These are phyloP conservation scores for Agroathelia rolfsii DNA, from an alignment of 1,284 basidiomycete species.

Conservation along the genomic window DNA sequence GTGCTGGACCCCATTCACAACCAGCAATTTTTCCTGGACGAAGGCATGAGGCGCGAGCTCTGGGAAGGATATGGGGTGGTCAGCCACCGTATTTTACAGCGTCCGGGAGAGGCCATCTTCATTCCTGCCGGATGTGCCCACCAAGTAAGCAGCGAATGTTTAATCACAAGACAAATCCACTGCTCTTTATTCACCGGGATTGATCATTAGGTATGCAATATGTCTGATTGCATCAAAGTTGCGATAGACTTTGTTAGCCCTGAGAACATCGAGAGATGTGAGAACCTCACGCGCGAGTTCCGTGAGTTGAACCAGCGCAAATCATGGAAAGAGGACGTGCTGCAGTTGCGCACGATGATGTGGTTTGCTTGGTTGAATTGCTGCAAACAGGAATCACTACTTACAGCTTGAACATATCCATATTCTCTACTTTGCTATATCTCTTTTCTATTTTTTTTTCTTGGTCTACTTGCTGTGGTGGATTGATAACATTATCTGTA, in stretches of 20 bases:
- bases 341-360: slow-evolving; percentile 87
- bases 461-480: too few relatives aligned
- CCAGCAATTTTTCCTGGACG: slow-evolving; percentile 82
- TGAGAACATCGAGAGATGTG: slow-evolving; percentile 82
- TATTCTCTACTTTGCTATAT: too few relatives aligned
- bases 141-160: slow-evolving; percentile 47
- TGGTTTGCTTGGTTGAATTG: slow-evolving; percentile 86
- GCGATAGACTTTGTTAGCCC: slow-evolving; percentile 95
- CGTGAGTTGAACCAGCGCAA: slow-evolving; percentile 76
- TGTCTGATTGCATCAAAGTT: slow-evolving; percentile 91
- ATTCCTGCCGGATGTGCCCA: slow-evolving; percentile 95
- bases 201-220: slow-evolving; percentile 57
- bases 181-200: slow-evolving; percentile 2
- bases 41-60: slow-evolving; percentile 56
- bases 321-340: slow-evolving; percentile 90
- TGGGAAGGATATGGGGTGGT: slow-evolving; percentile 60
- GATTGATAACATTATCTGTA: too few relatives aligned
- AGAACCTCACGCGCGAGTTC: slow-evolving; percentile 81
- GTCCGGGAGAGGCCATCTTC: slow-evolving; percentile 88
- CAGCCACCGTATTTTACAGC: slow-evolving; percentile 81
- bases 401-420: too few relatives aligned
- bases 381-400: slow-evolving; percentile 37
- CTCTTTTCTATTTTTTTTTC: too few relatives aligned
- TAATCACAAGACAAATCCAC: slow-evolving; percentile 3
- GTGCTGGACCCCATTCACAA: slow-evolving; percentile 83